Conservation (phyloP, 2,329 filamentous ascomycete species). For the Whalleya microplaca region DNA sequence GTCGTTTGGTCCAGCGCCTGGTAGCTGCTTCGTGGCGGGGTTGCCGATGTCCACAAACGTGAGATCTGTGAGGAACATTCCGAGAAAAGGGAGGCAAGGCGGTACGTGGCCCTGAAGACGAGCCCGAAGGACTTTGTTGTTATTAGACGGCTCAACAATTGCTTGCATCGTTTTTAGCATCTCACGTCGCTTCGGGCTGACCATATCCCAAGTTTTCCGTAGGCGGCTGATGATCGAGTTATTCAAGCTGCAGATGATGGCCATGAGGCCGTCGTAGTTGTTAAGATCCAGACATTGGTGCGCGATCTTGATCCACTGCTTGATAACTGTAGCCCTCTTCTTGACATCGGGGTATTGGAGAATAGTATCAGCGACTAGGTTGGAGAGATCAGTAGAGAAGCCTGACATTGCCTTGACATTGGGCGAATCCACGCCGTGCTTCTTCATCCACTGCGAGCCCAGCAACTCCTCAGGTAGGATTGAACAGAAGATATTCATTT, state of each 20-base stretch:
- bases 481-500: constrained; percentile 87
- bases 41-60: constrained; percentile 97
- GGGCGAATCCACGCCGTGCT: constrained; percentile 74
- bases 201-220: constrained; percentile 87
- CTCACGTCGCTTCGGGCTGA: constrained; percentile 82
- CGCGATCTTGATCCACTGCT: constrained; percentile 97
- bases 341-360: constrained; percentile 87
- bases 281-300: constrained; percentile 84
- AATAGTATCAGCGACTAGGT: constrained; percentile 91
- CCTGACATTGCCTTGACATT: constrained; percentile 95
- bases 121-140: constrained; percentile 84
- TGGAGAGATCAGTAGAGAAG: constrained; percentile 88
- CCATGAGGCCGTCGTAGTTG: constrained; percentile 97
- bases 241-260: constrained; percentile 92
- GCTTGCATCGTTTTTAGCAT: constrained; percentile 77
- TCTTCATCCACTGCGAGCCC: constrained; percentile 92
- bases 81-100: constrained; percentile 92
- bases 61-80: constrained; percentile 93
- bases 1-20: constrained; percentile 57
- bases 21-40: constrained; percentile 78
- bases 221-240: constrained; percentile 88
- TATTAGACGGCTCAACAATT: constrained; percentile 88
- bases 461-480: constrained; percentile 92
- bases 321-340: constrained; percentile 87
- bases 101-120: constrained; percentile 84